A percentile compares a stretch with the other conserved stretches of the same genome.
phyloP scores from a whole-genome alignment of 2,329 filamentous ascomycete species.

The Cercospora zeae-maydis region DNA sequence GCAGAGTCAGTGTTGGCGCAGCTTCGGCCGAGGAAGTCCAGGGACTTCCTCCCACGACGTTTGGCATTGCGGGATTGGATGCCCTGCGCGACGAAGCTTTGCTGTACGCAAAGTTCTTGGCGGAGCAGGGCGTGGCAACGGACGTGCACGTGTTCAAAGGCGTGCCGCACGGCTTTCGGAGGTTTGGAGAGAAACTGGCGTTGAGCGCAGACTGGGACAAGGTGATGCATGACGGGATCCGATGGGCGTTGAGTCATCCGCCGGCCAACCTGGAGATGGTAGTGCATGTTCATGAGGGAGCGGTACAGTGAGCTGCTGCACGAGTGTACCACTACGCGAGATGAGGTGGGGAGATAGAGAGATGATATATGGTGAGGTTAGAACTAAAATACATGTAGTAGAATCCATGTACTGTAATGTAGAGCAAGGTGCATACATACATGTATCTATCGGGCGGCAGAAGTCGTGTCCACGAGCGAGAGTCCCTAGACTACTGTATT shows the following conservation, averaged over 20 bases:
- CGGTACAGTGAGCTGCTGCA: neutral
- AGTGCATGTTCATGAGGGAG: constrained; percentile 14
- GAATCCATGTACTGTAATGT: too few relatives aligned
- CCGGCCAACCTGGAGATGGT: constrained; percentile 4
- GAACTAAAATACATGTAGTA: too few relatives aligned
- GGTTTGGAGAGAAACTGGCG: constrained; percentile 43
- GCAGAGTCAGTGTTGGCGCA: constrained; percentile 42
- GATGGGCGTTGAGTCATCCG: constrained; percentile 37
- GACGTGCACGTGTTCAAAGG: constrained; percentile 50
- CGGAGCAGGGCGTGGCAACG: constrained; percentile 49
- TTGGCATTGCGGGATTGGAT: constrained; percentile 49
- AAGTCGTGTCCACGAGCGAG: too few relatives aligned
- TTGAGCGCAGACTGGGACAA: constrained; percentile 44
- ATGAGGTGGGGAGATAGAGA: too few relatives aligned
- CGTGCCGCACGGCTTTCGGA: constrained; percentile 53
- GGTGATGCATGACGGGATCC: constrained; percentile 44
- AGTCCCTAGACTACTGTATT: too few relatives aligned
- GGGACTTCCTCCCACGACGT: constrained; percentile 45
- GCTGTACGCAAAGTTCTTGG: constrained; percentile 45
- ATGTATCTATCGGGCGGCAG: too few relatives aligned
- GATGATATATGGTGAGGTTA: too few relatives aligned
- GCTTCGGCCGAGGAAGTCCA: constrained; percentile 36
- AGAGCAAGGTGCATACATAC: too few relatives aligned
- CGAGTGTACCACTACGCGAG: neutral
- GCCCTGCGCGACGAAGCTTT: constrained; percentile 51